Evolutionary conservation across 176 grass and related monocot genomes (phyloP).

Genomic region (Rhynchospora pubera): DNA sequence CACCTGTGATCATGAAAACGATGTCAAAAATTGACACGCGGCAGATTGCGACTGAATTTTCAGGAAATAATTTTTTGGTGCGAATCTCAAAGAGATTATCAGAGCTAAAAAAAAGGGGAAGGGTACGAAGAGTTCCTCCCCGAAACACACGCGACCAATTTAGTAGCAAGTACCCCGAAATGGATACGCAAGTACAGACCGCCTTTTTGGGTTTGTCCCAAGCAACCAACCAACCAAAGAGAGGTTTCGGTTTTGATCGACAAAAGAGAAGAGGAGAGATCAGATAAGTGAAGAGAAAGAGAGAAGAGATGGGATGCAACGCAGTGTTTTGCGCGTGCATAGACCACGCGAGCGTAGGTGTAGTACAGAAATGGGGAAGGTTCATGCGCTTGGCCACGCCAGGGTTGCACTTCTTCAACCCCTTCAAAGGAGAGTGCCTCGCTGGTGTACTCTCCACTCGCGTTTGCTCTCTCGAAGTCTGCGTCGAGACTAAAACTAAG

Average conservation of each 20-base stretch:
- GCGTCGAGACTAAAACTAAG: constrained; percentile 98
- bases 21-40: not conserved
- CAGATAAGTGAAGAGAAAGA: not conserved
- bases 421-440: constrained; percentile 72
- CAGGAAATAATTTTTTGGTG: too few relatives aligned
- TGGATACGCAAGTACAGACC: not conserved
- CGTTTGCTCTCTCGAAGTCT: constrained; percentile 79
- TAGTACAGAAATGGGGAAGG: constrained; percentile 91
- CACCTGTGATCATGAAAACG: not conserved
- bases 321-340: constrained; percentile 73
- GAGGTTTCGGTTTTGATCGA: not conserved
- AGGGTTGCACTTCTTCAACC: constrained; percentile 87
- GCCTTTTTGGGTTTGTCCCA: not conserved
- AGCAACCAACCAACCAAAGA: not conserved
- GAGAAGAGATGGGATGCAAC: constrained; percentile 21
- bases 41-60: too few relatives aligned
- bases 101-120: too few relatives aligned
- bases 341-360: constrained; percentile 85
- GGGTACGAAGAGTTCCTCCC: too few relatives aligned
- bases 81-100: too few relatives aligned
- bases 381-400: constrained; percentile 73
- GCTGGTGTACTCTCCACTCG: constrained; percentile 80
- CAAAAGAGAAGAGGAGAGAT: not conserved
- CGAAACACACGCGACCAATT: not conserved
- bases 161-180: not conserved